Evolutionary conservation across 1,284 basidiomycete genomes (phyloP).

Genomic region (Cryptococcus hybrid): DNA sequence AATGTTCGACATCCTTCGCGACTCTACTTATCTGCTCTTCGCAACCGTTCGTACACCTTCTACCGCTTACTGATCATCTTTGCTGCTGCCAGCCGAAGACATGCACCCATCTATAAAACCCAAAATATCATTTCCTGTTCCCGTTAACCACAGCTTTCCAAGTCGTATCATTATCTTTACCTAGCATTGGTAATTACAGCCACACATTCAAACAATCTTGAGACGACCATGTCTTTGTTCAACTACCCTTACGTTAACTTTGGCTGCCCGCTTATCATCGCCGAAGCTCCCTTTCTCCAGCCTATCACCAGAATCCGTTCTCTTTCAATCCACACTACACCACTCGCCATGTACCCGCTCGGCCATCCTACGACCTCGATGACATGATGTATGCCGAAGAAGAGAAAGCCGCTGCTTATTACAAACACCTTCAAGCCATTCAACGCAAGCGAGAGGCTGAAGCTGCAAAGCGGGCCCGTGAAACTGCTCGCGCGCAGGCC

Average conservation of each 20-base stretch:
- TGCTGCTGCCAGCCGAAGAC: no score
- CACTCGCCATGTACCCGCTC: not conserved
- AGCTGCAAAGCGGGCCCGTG: constrained; percentile 23
- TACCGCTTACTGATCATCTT: no score
- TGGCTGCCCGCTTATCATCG: not conserved
- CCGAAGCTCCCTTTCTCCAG: not conserved
- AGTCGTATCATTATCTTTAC: no score
- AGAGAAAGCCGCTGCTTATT: constrained; percentile 28
- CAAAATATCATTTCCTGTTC: no score
- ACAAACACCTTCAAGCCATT: constrained; percentile 39
- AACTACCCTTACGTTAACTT: not conserved
- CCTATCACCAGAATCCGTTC: not conserved
- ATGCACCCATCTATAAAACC: no score
- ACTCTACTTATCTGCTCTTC: no score
- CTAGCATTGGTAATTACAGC: no score
- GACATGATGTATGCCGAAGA: not conserved
- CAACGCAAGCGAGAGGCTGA: constrained; percentile 35
- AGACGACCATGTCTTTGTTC: no score
- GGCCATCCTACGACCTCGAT: not conserved
- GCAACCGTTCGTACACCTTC: no score
- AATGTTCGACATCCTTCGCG: no score
- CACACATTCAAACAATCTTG: no score
- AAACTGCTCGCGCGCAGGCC: constrained; percentile 2
- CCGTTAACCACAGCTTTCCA: no score
- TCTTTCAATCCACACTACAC: not conserved